These are phyloP conservation scores for Alternaria sp. DNA, from an alignment of 2,329 filamentous ascomycete species.

Conservation along the genomic window DNA sequence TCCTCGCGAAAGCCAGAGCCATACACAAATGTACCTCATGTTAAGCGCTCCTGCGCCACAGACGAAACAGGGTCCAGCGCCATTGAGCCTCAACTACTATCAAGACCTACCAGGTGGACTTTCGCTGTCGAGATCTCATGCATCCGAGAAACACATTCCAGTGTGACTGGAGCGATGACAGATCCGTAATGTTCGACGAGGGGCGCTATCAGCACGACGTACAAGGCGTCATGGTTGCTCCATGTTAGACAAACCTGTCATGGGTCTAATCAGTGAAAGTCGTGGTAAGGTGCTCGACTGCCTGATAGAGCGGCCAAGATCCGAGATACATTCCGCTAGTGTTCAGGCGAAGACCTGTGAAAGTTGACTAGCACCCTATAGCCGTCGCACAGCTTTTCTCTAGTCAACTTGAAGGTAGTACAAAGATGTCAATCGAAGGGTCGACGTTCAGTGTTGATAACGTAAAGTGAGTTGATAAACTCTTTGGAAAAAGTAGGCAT, in stretches of 20 bases:
- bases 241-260: neutral
- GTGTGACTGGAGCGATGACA: neutral
- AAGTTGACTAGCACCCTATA: neutral
- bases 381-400: neutral
- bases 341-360: neutral
- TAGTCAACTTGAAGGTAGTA: neutral
- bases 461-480: neutral
- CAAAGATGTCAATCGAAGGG: neutral
- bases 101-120: conserved; percentile 5
- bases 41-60: conserved; percentile 25
- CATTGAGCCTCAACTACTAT: conserved; percentile 16
- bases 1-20: conserved; percentile 40
- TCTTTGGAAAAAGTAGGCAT: neutral
- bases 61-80: conserved; percentile 19
- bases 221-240: neutral
- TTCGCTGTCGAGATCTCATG: neutral
- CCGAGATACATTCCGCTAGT: neutral
- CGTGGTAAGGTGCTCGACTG: neutral
- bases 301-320: neutral
- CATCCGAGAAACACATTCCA: neutral
- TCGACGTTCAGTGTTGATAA: neutral
- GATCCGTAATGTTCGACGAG: neutral
- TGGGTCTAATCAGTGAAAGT: neutral
- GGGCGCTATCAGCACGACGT: neutral
- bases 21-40: conserved; percentile 24